Base-by-base conservation (phyloP, 2,329 filamentous ascomycete genomes). In the Talaromyces sp. region DNA sequence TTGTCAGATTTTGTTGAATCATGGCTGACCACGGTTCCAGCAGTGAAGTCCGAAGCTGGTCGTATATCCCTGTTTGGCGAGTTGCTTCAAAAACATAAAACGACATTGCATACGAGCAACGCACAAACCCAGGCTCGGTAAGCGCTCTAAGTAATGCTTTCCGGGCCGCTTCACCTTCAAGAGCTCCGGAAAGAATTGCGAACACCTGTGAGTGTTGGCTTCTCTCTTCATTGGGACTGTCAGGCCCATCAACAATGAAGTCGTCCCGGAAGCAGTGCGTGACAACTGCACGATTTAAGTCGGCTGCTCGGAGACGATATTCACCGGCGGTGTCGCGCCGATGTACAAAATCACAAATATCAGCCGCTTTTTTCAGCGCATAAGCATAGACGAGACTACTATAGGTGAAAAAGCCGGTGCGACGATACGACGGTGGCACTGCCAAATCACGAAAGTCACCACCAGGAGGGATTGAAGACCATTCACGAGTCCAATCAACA, bases 51-150 rank as follows among this genome's bases (percentile, higher is more conserved):
- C 73, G 78, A 31, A 70, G 67, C 0, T 56, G 50, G 12, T 78
- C 70, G 29, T 77, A 78, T 3, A 70, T 48, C 1, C 64, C 65
- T 8, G 69, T 70, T 0, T 70, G 71, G 1, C 70, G 74, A 0
- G 70, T 31, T 0, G 75, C 76, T 1, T 75, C 69, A 9, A 79
- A 66, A 0, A 70, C 69, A 56, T 78, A 79, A 61, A 79, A 78
- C 24, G 66, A 66, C 76, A 78, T 78, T 64, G 72, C 67, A 41
- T 72, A 73, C 2, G 71, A 74, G 62, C 71, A 74, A 57, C 71
- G 69, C 0, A 72, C 68, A 53, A 76, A 74, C 0, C 59, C 58
- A 0, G 63, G 19, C 12, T 71, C 63, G 0, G 63, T 58, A 35
- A 77, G 73, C 56, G 61, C 50, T 17, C 64, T 63, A 3, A 56